Evolutionary conservation across 2,329 filamentous ascomycete species (phyloP), one percentile per base, ranked within the genome.

Genomic region (Helicocarpus griseus): DNA sequence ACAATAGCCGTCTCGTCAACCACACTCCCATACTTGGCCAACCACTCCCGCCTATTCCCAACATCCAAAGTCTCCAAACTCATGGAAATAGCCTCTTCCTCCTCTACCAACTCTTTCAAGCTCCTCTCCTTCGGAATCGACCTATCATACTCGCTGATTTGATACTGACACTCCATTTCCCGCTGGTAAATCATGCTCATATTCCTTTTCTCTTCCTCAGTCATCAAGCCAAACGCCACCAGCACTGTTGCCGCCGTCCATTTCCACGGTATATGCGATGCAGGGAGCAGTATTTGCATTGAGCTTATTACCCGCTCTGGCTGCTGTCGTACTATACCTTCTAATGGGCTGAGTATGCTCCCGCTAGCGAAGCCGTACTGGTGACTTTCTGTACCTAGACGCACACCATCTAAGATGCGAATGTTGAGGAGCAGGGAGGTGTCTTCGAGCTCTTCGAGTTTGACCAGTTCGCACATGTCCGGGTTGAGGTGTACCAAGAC

Each of bases 201-300:
- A 17, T 55, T 52, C 31, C 58, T 55, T 58, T 59, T 61, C 13
- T 58, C 58, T 4, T 53, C 53, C 3, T 48, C 28, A 1, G 57
- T 53, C 22, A 66, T 61, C 22, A 55, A 54, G 11, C 57, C 52
- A 22, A 63, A 65, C 0, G 63, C 63, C 50, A 57, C 53, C 33
- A 63, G 47, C n/a, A 65, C 59, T 24, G 65, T 49, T 1, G 61
- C 60, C n/a, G 60, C 60, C 0, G 62, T 65, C 52, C 58, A 62
- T 63, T 61, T 65, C 2, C 57, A 55, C 13, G 53, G 53, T 29
- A 60, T 55, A 14, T 61, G 53, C 19, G 54, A 49, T 26, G 53
- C 56, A 0, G 64, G 64, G 3, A 66, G 45, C 4, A 54, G 54
- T 6, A 67, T 28, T 45, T 60, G 58, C 11, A 66, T 62, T 29